These are phyloP conservation scores for Piper betle DNA, from an alignment of 164 flowering plant genomes.

Conservation along the genomic window DNA sequence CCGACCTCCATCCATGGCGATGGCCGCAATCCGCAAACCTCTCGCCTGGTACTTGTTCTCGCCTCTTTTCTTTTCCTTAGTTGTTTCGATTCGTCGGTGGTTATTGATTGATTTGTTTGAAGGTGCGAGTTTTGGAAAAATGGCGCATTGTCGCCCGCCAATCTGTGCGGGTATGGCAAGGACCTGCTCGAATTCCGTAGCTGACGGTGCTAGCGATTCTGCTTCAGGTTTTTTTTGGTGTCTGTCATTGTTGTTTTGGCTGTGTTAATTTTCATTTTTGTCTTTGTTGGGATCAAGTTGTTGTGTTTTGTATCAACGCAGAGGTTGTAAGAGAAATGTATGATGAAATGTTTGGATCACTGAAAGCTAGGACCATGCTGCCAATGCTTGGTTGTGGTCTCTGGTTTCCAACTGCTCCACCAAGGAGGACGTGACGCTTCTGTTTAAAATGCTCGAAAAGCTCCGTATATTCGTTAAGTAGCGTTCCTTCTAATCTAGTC, in stretches of 20 bases:
- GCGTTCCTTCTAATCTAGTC: background rate
- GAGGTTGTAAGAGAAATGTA: slow-evolving; percentile 56
- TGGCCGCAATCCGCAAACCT: slow-evolving; percentile 2
- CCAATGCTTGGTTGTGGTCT: slow-evolving; percentile 79
- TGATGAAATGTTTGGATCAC: slow-evolving; percentile 51
- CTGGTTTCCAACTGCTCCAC: slow-evolving; percentile 52
- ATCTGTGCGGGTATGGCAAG: background rate
- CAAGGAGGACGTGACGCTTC: slow-evolving; percentile 55
- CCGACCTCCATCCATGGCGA: background rate
- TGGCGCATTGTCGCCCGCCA: slow-evolving; percentile 2
- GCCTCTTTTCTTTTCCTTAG: background rate
- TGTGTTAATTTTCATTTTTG: background rate
- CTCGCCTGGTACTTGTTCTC: slow-evolving; percentile 2
- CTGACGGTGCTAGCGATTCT: background rate
- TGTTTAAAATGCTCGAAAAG: slow-evolving; percentile 50
- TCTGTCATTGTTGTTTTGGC: background rate
- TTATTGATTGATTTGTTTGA: background rate
- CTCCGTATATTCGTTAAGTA: slow-evolving; percentile 77
- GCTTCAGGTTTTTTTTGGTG: slow-evolving; percentile 4
- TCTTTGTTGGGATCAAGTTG: background rate
- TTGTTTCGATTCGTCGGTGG: background rate
- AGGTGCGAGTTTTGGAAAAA: background rate
- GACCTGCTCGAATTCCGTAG: slow-evolving; percentile 2
- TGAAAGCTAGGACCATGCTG: slow-evolving; percentile 52
- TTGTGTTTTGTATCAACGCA: slow-evolving; percentile 23